These are phyloP conservation scores for Eutrema salsugineum DNA, from an alignment of 441 rosid genomes.

Conservation along the genomic window DNA sequence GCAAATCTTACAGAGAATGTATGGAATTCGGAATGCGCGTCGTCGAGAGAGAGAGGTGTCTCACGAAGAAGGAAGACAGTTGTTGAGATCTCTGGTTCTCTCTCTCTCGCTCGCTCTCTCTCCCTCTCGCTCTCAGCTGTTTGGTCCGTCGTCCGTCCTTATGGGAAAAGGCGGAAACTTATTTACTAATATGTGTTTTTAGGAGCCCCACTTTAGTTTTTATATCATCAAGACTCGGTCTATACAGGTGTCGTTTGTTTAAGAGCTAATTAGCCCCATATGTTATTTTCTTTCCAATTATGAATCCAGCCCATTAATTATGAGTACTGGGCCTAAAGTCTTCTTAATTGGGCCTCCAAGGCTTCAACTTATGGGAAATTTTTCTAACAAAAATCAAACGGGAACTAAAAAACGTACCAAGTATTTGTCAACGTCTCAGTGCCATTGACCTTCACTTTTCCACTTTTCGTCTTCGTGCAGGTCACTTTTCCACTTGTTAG, in stretches of 20 bases:
- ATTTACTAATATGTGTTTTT: neutral
- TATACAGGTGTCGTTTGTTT: neutral
- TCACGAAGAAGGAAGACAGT: neutral
- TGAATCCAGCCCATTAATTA: neutral
- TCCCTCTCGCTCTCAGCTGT: slow-evolving; percentile 28
- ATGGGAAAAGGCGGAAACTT: slow-evolving; percentile 26
- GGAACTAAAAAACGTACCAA: too few relatives aligned
- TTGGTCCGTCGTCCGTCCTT: slow-evolving; percentile 38
- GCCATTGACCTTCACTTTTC: too few relatives aligned
- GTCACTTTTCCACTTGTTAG: too few relatives aligned
- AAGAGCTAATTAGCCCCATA: neutral
- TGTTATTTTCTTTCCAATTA: neutral
- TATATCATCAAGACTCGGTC: neutral
- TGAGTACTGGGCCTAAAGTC: neutral
- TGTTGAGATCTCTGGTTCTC: slow-evolving; percentile 25
- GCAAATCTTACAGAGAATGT: slow-evolving; percentile 32
- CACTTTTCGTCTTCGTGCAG: too few relatives aligned
- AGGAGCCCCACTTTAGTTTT: neutral
- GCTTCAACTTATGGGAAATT: too few relatives aligned
- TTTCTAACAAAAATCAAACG: too few relatives aligned
- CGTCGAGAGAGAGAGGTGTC: slow-evolving; percentile 20
- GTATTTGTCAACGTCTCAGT: too few relatives aligned
- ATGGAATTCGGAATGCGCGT: slow-evolving; percentile 21
- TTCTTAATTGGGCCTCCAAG: neutral
- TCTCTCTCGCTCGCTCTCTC: slow-evolving; percentile 6